These are phyloP conservation scores for Crithidia expoeki DNA, from an alignment of 208 protist genomes.

Conservation along the genomic window DNA sequence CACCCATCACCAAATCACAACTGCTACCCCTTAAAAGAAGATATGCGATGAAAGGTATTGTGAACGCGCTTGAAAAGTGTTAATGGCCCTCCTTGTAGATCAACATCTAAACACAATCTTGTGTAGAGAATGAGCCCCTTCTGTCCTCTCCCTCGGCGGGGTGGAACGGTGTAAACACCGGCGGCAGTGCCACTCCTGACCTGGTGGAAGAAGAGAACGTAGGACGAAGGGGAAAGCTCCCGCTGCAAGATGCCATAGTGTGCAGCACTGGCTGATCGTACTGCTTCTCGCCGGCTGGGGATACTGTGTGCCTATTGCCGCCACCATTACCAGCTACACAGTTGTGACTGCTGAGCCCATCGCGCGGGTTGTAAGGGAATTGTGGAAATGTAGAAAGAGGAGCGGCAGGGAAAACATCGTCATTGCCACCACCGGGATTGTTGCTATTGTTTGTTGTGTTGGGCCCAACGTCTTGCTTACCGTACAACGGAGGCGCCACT, in stretches of 20 bases:
- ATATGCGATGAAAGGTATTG: no score
- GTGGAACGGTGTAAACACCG: constrained; percentile 18
- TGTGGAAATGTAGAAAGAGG: constrained; percentile 3
- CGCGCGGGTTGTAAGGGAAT: not conserved
- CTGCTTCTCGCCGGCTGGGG: not conserved
- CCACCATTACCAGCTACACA: not conserved
- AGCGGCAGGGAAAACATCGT: not conserved
- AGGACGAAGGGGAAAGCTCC: not conserved
- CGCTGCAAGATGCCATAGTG: not conserved
- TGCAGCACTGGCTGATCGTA: constrained; percentile 1
- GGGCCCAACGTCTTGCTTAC: no score
- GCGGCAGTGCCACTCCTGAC: not conserved
- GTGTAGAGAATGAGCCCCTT: not conserved
- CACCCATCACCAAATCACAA: no score
- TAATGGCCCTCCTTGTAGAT: no score
- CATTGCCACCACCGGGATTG: not conserved
- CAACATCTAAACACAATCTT: constrained; percentile 4
- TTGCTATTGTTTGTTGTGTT: not conserved
- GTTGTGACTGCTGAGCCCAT: not conserved
- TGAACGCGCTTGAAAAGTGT: no score
- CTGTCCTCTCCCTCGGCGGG: not conserved
- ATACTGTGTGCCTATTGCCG: not conserved
- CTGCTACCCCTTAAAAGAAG: no score
- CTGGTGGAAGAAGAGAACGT: not conserved
- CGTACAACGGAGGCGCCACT: not conserved